A percentile compares a stretch with the other conserved stretches of the same genome.
These are phyloP conservation scores for Yamadazyma diospyri DNA, from an alignment of 1,139 yeast genomes.

Conservation along the genomic window DNA sequence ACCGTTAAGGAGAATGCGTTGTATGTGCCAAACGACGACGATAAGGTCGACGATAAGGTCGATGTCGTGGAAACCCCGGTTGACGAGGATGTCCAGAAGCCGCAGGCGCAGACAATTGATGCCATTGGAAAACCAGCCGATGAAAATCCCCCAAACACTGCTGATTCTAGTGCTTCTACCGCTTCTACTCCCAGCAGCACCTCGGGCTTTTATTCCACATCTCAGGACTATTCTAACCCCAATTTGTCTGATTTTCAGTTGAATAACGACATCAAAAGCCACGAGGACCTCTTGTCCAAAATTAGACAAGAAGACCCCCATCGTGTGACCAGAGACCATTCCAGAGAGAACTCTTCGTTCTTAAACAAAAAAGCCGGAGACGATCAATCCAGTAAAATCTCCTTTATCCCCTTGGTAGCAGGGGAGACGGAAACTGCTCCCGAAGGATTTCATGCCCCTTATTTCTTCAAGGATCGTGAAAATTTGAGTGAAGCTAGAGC, in stretches of 20 bases:
- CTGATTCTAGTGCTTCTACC: slow-evolving; percentile 3
- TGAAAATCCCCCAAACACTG: neutral
- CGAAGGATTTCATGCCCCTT: slow-evolving; percentile 41
- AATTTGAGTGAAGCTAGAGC: slow-evolving; percentile 17
- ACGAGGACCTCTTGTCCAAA: slow-evolving; percentile 32
- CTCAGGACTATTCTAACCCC: slow-evolving; percentile 29
- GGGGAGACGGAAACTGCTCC: slow-evolving; percentile 8
- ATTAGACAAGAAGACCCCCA: slow-evolving; percentile 40
- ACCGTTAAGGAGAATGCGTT: slow-evolving; percentile 46
- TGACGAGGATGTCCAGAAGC: neutral
- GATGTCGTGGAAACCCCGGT: slow-evolving; percentile 8
- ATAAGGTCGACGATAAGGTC: slow-evolving; percentile 1
- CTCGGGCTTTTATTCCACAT: slow-evolving; percentile 9
- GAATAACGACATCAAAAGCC: slow-evolving; percentile 38
- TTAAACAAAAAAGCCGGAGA: slow-evolving; percentile 2
- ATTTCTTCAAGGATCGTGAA: slow-evolving; percentile 35
- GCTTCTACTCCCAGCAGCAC: slow-evolving; percentile 6
- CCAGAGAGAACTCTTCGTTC: slow-evolving; percentile 11
- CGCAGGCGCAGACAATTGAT: neutral
- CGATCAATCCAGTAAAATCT: neutral
- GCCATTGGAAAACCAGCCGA: slow-evolving; percentile 1
- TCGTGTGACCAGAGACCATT: slow-evolving; percentile 25
- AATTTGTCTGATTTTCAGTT: slow-evolving; percentile 47
- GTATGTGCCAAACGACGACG: slow-evolving; percentile 16
- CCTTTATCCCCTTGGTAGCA: slow-evolving; percentile 12